Percentiles rank a stretch among this genome's conserved stretches.
Conservation (phyloP, 2,329 filamentous ascomycete genomes). For the Pseudocercospora macadamiae region DNA sequence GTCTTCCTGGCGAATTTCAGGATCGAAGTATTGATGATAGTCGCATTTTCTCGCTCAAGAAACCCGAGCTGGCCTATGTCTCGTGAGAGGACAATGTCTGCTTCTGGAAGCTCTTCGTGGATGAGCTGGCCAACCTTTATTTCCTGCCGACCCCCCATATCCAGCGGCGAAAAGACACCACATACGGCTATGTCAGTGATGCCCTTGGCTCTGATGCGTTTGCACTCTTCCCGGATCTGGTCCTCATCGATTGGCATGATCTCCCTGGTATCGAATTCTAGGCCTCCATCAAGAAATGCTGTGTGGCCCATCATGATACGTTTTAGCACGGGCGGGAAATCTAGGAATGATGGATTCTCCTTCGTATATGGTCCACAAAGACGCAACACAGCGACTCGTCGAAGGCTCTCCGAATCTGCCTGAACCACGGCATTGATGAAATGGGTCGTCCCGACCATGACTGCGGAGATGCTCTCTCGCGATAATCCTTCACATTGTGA, state of each 20-base stretch:
- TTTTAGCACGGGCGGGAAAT: neutral
- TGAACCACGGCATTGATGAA: slow-evolving; percentile 9
- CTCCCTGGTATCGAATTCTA: slow-evolving; percentile 7
- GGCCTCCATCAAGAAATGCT: neutral
- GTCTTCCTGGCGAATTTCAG: slow-evolving; percentile 5
- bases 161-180: slow-evolving; percentile 4
- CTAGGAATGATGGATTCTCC: neutral
- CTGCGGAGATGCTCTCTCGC: slow-evolving; percentile 1
- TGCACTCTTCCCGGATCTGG: neutral
- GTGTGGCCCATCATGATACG: neutral
- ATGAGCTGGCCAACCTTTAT: neutral
- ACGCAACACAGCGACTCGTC: neutral
- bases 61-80: slow-evolving; percentile 7
- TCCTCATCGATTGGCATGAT: neutral
- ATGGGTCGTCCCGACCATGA: slow-evolving; percentile 6
- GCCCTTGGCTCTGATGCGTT: neutral
- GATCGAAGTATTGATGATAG: slow-evolving; percentile 6
- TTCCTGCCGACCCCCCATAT: neutral
- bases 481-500: neutral
- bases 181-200: slow-evolving; percentile 6
- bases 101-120: neutral
- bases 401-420: neutral
- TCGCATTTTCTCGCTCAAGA: slow-evolving; percentile 5
- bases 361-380: slow-evolving; percentile 4
- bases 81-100: neutral